Evolutionary conservation across 2,329 filamentous ascomycete species (phyloP).

Genomic region (Bipolaris zeicola): DNA sequence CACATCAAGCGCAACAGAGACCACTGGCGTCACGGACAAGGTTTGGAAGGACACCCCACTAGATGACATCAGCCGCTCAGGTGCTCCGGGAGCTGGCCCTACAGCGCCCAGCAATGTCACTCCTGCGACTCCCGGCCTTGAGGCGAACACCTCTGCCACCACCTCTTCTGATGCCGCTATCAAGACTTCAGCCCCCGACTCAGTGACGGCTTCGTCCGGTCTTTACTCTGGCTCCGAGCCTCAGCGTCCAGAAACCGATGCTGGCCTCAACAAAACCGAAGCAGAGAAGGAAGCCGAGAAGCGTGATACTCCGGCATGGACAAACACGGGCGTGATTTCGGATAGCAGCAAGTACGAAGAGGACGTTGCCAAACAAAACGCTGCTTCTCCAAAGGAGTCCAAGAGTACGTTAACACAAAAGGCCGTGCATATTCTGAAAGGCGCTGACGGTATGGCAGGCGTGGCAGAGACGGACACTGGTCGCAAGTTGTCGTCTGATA

Average conservation of each 20-base stretch:
- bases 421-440: conserved; percentile 23
- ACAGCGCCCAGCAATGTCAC: conserved; percentile 20
- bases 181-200: conserved; percentile 24
- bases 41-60: conserved; percentile 38
- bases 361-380: conserved; percentile 59
- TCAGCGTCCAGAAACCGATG: conserved; percentile 23
- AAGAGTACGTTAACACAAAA: conserved; percentile 46
- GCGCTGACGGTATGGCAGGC: conserved; percentile 52
- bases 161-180: conserved; percentile 12
- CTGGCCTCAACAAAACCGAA: conserved; percentile 19
- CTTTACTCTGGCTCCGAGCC: conserved; percentile 13
- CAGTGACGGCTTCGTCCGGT: conserved; percentile 14
- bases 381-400: conserved; percentile 50
- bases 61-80: conserved; percentile 31
- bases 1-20: conserved; percentile 31
- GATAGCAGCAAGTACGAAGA: conserved; percentile 66
- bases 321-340: conserved; percentile 58
- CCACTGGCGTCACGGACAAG: conserved; percentile 38
- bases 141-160: conserved; percentile 8
- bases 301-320: conserved; percentile 51
- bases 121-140: conserved; percentile 9
- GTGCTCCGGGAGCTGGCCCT: conserved; percentile 28
- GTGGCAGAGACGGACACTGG: conserved; percentile 61
- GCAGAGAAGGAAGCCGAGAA: conserved; percentile 25
- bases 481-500: conserved; percentile 39